Evolutionary conservation across 257 asterid genomes (phyloP).

Genomic region (Capsicum chinense): DNA sequence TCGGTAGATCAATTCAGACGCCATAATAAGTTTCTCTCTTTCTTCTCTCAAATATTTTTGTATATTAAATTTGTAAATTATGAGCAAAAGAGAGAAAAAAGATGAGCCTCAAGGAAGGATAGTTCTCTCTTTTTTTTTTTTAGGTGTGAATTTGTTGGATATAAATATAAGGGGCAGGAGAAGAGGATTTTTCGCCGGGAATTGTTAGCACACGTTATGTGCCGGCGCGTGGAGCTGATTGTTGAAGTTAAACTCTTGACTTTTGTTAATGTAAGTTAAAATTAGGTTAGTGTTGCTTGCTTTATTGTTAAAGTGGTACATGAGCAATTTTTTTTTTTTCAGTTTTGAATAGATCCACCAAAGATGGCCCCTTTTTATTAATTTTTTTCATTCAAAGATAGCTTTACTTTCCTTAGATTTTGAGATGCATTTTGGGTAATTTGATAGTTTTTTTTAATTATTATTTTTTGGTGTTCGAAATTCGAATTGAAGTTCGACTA

Average conservation of each 20-base stretch:
- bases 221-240: slow-evolving; percentile 12
- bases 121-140: neutral
- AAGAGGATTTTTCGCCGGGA: slow-evolving; percentile 26
- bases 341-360: slow-evolving; percentile 5
- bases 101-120: neutral
- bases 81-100: neutral
- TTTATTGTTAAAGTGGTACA: neutral
- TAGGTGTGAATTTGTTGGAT: neutral
- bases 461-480: too few species aligned
- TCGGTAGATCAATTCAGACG: slow-evolving; percentile 80
- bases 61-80: too few species aligned
- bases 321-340: neutral
- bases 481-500: too few species aligned
- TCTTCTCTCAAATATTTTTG: neutral
- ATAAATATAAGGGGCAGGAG: slow-evolving; percentile 2
- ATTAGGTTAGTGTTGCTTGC: neutral
- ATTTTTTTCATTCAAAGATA: neutral
- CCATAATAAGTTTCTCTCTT: slow-evolving; percentile 36
- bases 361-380: neutral
- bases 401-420: neutral
- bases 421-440: neutral
- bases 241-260: neutral
- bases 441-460: too few species aligned
- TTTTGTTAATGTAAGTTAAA: neutral
- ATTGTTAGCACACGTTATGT: neutral